Percentiles rank a stretch among this genome's conserved stretches.
phyloP scores from a whole-genome alignment of 2,329 filamentous ascomycete species.

The Ilyonectria sp. region DNA sequence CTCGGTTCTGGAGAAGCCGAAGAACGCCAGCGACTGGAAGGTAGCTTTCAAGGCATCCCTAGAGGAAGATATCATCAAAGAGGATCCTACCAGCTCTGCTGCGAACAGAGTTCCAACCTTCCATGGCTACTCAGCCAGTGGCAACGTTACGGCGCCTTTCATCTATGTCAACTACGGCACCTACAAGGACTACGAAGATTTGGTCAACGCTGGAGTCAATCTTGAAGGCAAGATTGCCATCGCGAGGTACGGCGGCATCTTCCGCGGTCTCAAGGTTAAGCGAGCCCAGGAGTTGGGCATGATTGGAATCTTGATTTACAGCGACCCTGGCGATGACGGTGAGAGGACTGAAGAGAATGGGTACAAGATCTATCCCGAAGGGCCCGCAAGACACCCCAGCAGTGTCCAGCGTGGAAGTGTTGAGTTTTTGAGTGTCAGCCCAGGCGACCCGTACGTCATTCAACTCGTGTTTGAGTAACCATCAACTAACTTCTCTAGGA shows the following conservation, averaged over 20 bases:
- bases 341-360: conserved; percentile 86
- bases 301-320: conserved; percentile 88
- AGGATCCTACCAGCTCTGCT: conserved; percentile 84
- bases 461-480: not conserved
- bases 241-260: conserved; percentile 87
- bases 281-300: conserved; percentile 92
- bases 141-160: conserved; percentile 90
- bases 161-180: conserved; percentile 95
- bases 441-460: conserved; percentile 75
- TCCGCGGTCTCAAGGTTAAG: conserved; percentile 93
- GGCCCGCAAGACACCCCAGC: conserved; percentile 88
- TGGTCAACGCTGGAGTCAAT: conserved; percentile 80
- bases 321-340: conserved; percentile 91
- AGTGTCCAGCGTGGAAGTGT: conserved; percentile 92
- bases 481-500: conserved; percentile 58
- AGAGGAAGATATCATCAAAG: conserved; percentile 86
- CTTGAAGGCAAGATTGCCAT: conserved; percentile 90
- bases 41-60: conserved; percentile 85
- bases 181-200: conserved; percentile 86
- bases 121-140: conserved; percentile 93
- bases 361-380: conserved; percentile 83
- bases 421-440: conserved; percentile 80
- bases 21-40: conserved; percentile 62
- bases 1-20: conserved; percentile 69
- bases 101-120: conserved; percentile 87